A percentile compares a stretch with the other conserved stretches of the same genome.
Evolutionary conservation across 2,329 filamentous ascomycete species (phyloP).

Genomic region (Fusarium haematococcum): DNA sequence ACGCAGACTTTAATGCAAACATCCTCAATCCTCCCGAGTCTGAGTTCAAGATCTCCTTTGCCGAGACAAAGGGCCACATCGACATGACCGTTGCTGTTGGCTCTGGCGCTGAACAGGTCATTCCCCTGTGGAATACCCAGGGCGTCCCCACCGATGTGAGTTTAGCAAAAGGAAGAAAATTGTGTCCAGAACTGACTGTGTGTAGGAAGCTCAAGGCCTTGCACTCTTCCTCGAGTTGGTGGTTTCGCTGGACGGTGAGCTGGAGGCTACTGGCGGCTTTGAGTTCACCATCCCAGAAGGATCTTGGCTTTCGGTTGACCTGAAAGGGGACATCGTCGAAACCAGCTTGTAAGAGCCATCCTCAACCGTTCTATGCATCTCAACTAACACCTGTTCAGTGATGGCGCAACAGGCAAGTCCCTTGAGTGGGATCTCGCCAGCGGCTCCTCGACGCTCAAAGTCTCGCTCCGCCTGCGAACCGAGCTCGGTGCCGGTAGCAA

Average conservation of each 20-base stretch:
- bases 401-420: not conserved
- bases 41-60: not conserved
- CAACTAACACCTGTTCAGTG: not conserved
- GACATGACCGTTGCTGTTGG: not conserved
- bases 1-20: not conserved
- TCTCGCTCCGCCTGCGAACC: not conserved
- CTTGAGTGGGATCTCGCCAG: not conserved
- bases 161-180: not conserved
- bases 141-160: not conserved
- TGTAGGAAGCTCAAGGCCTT: not conserved
- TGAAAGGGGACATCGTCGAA: not conserved
- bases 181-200: not conserved
- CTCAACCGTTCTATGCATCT: too few species aligned
- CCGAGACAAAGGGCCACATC: not conserved
- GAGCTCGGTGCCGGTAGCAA: not conserved
- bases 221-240: not conserved
- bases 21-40: not conserved
- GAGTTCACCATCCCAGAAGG: not conserved
- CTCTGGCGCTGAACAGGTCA: not conserved
- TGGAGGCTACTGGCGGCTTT: not conserved
- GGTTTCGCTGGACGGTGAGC: not conserved
- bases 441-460: not conserved
- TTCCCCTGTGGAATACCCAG: not conserved
- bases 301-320: not conserved
- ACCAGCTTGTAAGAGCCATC: not conserved